A percentile compares a stretch with the other conserved stretches of the same genome.
These are phyloP conservation scores for Somion occarium DNA, from an alignment of 1,284 basidiomycete genomes.

Conservation along the genomic window DNA sequence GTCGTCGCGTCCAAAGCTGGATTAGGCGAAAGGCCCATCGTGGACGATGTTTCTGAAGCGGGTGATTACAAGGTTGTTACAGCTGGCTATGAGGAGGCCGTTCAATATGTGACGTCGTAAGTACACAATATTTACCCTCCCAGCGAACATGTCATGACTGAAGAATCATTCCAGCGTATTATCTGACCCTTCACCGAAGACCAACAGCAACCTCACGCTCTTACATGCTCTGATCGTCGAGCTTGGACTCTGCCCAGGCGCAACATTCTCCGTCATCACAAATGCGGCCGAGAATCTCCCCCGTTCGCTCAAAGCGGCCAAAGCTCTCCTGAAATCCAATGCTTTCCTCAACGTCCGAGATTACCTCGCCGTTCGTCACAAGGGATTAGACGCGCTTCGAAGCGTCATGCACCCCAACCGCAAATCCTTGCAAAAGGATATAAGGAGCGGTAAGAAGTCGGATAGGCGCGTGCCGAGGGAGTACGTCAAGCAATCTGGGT, in stretches of 20 bases:
- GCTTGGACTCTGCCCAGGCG: constrained; percentile 31
- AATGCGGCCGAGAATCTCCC: constrained; percentile 38
- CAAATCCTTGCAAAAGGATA: constrained; percentile 52
- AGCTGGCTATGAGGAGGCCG: constrained; percentile 47
- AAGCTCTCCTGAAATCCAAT: constrained; percentile 54
- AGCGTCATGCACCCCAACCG: constrained; percentile 57
- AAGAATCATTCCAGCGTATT: constrained; percentile 39
- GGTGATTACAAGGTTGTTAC: constrained; percentile 30
- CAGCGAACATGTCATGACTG: too few species aligned
- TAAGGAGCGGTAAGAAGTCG: constrained; percentile 36
- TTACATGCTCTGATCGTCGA: constrained; percentile 40
- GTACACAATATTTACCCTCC: constrained; percentile 9
- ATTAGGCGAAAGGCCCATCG: constrained; percentile 36
- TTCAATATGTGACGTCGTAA: constrained; percentile 37
- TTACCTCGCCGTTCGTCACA: constrained; percentile 59
- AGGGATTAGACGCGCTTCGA: constrained; percentile 59
- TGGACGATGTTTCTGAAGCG: constrained; percentile 48
- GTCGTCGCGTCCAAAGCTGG: constrained; percentile 11
- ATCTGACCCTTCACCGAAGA: constrained; percentile 43
- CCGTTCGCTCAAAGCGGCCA: constrained; percentile 53
- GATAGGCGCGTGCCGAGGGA: constrained; percentile 38
- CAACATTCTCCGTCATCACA: constrained; percentile 31
- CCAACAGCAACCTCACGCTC: constrained; percentile 37
- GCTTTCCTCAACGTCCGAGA: constrained; percentile 69
- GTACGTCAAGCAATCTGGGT: constrained; percentile 60